A percentile compares a stretch with the other conserved stretches of the same genome.
Evolutionary conservation across 495 filamentous ascomycete species (phyloP).

Genomic region (Lepraria neglecta): DNA sequence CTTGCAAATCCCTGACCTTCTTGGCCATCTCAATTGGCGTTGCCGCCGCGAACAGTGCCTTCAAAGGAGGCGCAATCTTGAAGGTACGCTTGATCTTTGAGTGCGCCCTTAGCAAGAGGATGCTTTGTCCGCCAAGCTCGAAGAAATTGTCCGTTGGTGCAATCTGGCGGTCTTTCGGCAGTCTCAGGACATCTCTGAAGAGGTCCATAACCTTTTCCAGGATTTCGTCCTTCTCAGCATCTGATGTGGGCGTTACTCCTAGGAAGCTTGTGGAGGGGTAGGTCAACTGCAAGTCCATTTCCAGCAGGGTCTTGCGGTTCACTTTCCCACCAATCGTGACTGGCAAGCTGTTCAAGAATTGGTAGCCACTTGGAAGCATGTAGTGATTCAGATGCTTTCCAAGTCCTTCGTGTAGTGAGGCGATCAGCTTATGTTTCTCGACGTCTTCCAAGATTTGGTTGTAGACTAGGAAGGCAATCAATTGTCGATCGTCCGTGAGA

Average conservation of each 20-base stretch:
- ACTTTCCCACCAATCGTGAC: conserved; percentile 31
- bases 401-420: conserved; percentile 23
- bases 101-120: conserved; percentile 30
- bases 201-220: conserved; percentile 20
- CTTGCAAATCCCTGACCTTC: conserved; percentile 13
- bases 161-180: conserved; percentile 21
- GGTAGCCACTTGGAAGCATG: conserved; percentile 32
- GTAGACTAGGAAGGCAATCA: conserved; percentile 28
- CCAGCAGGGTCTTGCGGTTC: conserved; percentile 28
- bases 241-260: not conserved
- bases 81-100: conserved; percentile 27
- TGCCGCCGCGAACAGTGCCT: conserved; percentile 25
- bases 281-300: conserved; percentile 20
- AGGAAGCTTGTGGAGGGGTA: conserved; percentile 20
- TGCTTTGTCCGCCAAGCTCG: conserved; percentile 30
- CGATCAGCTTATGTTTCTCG: conserved; percentile 22
- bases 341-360: conserved; percentile 29
- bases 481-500: conserved; percentile 24
- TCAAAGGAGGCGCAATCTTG: conserved; percentile 23
- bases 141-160: conserved; percentile 31
- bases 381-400: conserved; percentile 28
- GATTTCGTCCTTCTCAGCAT: conserved; percentile 13
- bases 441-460: conserved; percentile 7
- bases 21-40: conserved; percentile 23
- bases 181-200: conserved; percentile 26